Percentiles rank a stretch among this genome's conserved stretches.
Evolutionary conservation across 108 stramenopile species (phyloP).

Genomic region (Nitzschia sp.): DNA sequence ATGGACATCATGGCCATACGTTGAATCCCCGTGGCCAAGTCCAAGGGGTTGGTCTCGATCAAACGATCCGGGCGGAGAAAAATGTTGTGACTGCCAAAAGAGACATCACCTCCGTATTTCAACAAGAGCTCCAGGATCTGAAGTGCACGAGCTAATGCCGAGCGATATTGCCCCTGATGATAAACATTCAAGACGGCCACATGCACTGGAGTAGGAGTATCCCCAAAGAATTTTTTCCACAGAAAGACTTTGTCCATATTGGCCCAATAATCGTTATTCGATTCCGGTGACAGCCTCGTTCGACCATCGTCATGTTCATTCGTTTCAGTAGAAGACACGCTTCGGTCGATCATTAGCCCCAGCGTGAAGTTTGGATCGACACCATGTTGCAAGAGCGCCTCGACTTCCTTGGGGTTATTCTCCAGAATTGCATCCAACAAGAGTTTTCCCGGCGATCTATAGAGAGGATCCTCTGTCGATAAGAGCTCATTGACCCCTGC

Average conservation of each 20-base stretch:
- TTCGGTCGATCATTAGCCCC: neutral
- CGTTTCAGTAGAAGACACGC: neutral
- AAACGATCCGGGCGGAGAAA: neutral
- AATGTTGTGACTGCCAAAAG: neutral
- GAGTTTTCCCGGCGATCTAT: neutral
- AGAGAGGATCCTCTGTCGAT: neutral
- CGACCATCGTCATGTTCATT: neutral
- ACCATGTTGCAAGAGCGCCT: neutral
- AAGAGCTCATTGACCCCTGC: too few species aligned
- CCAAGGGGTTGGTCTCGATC: constrained; percentile 8
- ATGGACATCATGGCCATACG: neutral
- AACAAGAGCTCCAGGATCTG: constrained; percentile 5
- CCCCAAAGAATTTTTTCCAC: constrained; percentile 14
- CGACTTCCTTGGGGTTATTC: neutral
- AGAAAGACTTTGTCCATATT: constrained; percentile 14
- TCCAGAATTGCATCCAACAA: neutral
- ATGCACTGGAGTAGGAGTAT: constrained; percentile 17
- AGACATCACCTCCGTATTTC: neutral
- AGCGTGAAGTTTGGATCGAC: neutral
- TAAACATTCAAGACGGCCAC: constrained; percentile 14
- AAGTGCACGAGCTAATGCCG: constrained; percentile 3
- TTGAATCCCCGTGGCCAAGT: constrained; percentile 13
- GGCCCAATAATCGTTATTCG: neutral
- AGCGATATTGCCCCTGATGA: constrained; percentile 4
- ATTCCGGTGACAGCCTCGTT: neutral